phyloP scores from a whole-genome alignment of 169 alveolate genomes.

The Besnoitia besnoiti region DNA sequence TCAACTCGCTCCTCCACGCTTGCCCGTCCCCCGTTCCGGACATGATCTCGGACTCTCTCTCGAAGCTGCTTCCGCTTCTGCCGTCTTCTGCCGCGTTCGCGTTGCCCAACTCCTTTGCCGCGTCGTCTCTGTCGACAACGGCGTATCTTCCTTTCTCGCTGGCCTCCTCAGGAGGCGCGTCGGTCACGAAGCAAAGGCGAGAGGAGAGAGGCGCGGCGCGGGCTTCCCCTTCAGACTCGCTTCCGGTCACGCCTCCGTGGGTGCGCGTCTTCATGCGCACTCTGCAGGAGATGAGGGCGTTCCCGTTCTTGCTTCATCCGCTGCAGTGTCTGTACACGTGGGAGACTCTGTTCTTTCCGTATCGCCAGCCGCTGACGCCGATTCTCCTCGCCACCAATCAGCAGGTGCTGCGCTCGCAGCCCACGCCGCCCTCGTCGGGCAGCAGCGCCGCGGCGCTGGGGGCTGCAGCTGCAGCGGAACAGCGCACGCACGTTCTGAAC shows the following conservation, averaged over 20 bases:
- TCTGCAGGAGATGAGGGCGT: conserved; percentile 56
- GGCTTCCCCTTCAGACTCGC: neutral
- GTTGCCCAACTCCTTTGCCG: neutral
- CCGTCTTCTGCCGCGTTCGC: neutral
- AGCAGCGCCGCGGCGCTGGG: neutral
- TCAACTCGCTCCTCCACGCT: conserved; percentile 27
- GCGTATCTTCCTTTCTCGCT: neutral
- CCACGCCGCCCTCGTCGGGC: neutral
- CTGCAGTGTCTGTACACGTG: conserved; percentile 42
- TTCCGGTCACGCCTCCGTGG: conserved; percentile 46
- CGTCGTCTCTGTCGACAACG: neutral
- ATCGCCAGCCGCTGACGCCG: conserved; percentile 34
- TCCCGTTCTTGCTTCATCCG: conserved; percentile 38
- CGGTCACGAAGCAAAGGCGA: neutral
- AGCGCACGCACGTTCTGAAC: conserved; percentile 48
- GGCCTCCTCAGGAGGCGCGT: neutral
- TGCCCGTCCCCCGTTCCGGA: conserved; percentile 42
- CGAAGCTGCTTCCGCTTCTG: neutral
- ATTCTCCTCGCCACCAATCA: conserved; percentile 49
- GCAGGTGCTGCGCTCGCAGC: conserved; percentile 57
- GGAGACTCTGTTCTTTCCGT: conserved; percentile 46
- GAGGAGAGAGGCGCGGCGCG: neutral
- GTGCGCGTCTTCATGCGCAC: conserved; percentile 8
- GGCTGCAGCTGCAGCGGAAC: conserved; percentile 44
- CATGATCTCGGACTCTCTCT: conserved; percentile 3